Percentiles rank a stretch among this genome's conserved stretches.
Conservation (phyloP, 192 early-diverging fungal species). For the Gorgonomyces haynaldii region DNA sequence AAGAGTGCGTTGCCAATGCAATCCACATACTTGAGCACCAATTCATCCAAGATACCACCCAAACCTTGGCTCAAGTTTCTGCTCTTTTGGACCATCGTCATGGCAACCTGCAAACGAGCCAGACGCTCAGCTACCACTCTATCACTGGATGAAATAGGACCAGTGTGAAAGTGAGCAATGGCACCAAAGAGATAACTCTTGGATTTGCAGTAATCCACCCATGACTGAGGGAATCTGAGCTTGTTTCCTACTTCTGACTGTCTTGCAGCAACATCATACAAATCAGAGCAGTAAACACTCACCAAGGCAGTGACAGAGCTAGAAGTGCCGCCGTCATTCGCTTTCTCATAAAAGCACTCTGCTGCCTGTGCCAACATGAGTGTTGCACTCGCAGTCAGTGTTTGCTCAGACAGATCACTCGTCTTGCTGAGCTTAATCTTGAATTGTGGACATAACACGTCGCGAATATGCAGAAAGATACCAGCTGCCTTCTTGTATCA, state of each 20-base stretch:
- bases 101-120: constrained; percentile 28
- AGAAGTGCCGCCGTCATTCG: constrained; percentile 35
- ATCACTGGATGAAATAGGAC: constrained; percentile 14
- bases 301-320: constrained; percentile 30
- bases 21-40: constrained; percentile 22
- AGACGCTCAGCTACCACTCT: constrained; percentile 32
- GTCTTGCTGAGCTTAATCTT: constrained; percentile 29
- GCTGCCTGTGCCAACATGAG: constrained; percentile 89
- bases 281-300: constrained; percentile 35
- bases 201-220: constrained; percentile 21
- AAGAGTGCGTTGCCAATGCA: constrained; percentile 21
- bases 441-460: constrained; percentile 30
- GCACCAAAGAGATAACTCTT: constrained; percentile 32
- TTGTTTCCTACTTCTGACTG: constrained; percentile 5
- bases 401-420: constrained; percentile 58
- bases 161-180: constrained; percentile 44
- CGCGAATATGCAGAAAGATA: constrained; percentile 40
- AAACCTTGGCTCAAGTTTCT: constrained; percentile 18
- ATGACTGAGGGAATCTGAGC: constrained; percentile 21
- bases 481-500: constrained; percentile 57
- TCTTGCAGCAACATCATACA: constrained; percentile 34
- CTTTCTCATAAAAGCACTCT: constrained; percentile 91
- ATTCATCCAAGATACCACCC: constrained; percentile 17
- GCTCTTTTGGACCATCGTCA: constrained; percentile 14
- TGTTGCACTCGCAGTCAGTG: constrained; percentile 55